A percentile compares a stretch with the other conserved stretches of the same genome.
Conservation (phyloP, 2,329 filamentous ascomycete genomes). For the Cladosporium cucumerinum region DNA sequence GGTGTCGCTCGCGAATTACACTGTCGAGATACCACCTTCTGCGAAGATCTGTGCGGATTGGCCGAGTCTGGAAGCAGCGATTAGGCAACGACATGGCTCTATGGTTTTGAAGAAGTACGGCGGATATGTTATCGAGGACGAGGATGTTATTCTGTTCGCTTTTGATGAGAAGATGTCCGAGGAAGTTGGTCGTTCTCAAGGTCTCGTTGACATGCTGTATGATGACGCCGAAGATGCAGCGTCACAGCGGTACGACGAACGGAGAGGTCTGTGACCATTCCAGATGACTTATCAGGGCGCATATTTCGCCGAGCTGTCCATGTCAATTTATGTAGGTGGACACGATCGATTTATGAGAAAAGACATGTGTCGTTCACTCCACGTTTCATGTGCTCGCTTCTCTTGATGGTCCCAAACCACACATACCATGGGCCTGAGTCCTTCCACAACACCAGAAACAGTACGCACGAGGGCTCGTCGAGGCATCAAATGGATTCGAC, state of each 20-base stretch:
- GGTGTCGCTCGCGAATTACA: not conserved
- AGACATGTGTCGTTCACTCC: not conserved
- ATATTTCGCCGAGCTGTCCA: not conserved
- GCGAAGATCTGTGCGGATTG: not conserved
- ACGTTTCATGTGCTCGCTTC: not conserved
- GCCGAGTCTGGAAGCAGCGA: not conserved
- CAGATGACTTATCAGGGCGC: not conserved
- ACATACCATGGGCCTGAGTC: not conserved
- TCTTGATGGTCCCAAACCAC: not conserved
- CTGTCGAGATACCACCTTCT: not conserved
- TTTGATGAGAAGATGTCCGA: slow-evolving; percentile 1
- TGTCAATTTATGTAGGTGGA: too few species aligned
- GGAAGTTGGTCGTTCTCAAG: not conserved
- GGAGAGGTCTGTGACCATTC: not conserved
- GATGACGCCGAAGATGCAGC: not conserved
- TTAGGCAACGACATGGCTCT: not conserved
- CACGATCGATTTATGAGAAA: too few species aligned
- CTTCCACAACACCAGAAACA: too few species aligned
- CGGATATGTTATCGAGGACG: not conserved
- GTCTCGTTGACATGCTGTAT: not conserved
- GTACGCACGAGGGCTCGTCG: not conserved
- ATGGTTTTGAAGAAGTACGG: not conserved
- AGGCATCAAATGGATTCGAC: not conserved
- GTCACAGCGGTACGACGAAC: not conserved
- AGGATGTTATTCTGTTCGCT: not conserved